Evolutionary conservation across 495 filamentous ascomycete species (phyloP).

Genomic region (Aspergillus ostianus): DNA sequence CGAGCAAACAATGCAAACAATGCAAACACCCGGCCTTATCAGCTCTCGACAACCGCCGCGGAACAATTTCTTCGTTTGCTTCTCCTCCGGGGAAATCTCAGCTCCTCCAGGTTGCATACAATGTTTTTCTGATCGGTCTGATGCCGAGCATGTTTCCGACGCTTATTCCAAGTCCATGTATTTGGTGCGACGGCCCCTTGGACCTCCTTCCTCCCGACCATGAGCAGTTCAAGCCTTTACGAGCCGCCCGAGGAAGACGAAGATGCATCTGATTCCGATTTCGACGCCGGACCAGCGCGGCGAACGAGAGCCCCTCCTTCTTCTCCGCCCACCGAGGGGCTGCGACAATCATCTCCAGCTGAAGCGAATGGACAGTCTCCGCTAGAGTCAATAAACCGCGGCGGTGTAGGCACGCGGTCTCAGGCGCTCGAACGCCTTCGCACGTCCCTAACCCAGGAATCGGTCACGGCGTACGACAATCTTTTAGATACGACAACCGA

Average conservation of each 20-base stretch:
- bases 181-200: slow-evolving; percentile 14
- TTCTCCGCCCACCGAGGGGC: not conserved
- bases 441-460: slow-evolving; percentile 10
- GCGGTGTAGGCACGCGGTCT: slow-evolving; percentile 7
- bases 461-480: slow-evolving; percentile 47
- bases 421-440: slow-evolving; percentile 13
- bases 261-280: slow-evolving; percentile 29
- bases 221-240: slow-evolving; percentile 39
- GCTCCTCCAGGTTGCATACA: not conserved
- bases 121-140: slow-evolving; percentile 6
- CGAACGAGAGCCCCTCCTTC: slow-evolving; percentile 12
- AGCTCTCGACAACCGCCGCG: slow-evolving; percentile 1
- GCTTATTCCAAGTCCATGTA: slow-evolving; percentile 16
- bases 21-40: slow-evolving; percentile 43
- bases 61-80: slow-evolving; percentile 18
- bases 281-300: slow-evolving; percentile 4
- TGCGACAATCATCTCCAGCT: slow-evolving; percentile 2
- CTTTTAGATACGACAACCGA: slow-evolving; percentile 57
- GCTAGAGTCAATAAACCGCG: not conserved
- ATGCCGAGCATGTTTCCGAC: slow-evolving; percentile 29
- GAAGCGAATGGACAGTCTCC: not conserved
- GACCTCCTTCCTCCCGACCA: slow-evolving; percentile 24
- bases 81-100: not conserved
- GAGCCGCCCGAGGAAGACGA: slow-evolving; percentile 33
- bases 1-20: no score